Base-by-base conservation (phyloP, 1,139 yeast genomes). In the Debaryomycetaceae sp. region DNA sequence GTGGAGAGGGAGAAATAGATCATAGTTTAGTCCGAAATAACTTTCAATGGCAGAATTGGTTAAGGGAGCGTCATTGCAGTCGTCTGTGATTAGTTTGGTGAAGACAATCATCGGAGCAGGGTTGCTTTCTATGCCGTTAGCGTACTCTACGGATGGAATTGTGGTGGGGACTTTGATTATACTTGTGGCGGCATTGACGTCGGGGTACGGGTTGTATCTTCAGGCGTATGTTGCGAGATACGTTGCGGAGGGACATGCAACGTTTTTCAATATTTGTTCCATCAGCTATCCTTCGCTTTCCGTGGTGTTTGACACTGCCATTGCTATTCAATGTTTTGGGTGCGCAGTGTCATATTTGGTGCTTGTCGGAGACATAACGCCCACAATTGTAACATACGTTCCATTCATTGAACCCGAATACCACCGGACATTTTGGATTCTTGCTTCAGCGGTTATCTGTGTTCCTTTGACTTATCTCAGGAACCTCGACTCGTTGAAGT, bases 31-130 rank as follows among this genome's bases (percentile, higher is more conserved):
- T 8, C 8, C 29, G 29, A 24, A 24, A 11, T 24, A 11, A n/a
- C n/a, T n/a, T n/a, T n/a, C n/a, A n/a, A 50, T 45, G 49, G 46
- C 52, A 3, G 26, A 47, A n/a, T 16, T 45, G 9, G 44, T 47
- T 14, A 40, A 44, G 30, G 63, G 61, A 11, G 67, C 68, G 9
- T 58, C 68, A n/a, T 50, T 59, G 16, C 50, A 65, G 5, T 80
- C 85, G 2, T 79, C 86, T 1, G 59, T 74, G 19, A 62, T 83
- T 33, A 82, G 82, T 51, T 66, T 86, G 41, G 70, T 81, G 41
- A 85, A 85, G 58, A 85, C 92, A 6, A 83, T 85, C 41, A 73
- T 83, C 14, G 96, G 98, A 3, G 96, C 98, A 0, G 98, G 98
- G 0, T 76, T 92, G 50, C 75, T 92, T 41, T 96, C 97, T 13